Evolutionary conservation across 345 rosid genomes (phyloP).

Genomic region (Rhodamnia argentea): DNA sequence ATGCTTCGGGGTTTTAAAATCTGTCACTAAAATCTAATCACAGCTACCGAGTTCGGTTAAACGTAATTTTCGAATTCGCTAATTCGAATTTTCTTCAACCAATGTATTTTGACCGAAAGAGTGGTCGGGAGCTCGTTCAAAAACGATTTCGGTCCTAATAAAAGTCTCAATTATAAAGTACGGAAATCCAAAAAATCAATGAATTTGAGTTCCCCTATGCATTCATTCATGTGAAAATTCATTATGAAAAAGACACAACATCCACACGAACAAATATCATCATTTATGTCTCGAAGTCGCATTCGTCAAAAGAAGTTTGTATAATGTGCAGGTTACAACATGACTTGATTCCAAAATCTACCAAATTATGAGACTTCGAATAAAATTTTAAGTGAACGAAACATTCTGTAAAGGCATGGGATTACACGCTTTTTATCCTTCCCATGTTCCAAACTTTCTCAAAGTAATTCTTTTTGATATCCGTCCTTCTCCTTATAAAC

Average conservation of each 20-base stretch:
- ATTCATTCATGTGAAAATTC: background rate
- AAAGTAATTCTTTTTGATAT: background rate
- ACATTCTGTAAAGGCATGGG: background rate
- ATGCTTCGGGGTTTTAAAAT: background rate
- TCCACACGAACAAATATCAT: background rate
- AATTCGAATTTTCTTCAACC: background rate
- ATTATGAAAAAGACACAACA: background rate
- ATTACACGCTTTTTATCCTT: background rate
- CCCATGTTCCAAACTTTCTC: rapidly evolving
- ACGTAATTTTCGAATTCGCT: background rate
- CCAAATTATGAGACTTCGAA: background rate
- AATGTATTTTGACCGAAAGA: background rate
- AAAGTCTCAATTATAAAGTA: background rate
- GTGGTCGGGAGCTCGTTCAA: background rate
- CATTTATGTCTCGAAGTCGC: rapidly evolving
- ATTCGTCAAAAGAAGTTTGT: background rate
- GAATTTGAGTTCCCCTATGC: background rate
- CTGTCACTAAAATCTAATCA: background rate
- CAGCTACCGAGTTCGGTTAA: background rate
- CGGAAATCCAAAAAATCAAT: too few species aligned
- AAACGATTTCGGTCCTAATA: too few species aligned
- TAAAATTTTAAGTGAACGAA: background rate
- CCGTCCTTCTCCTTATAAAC: background rate
- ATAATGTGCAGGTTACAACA: too few species aligned
- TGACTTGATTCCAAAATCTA: background rate